These are phyloP conservation scores for Zoysia japonica DNA, from an alignment of 176 grass and related monocot species.

Conservation along the genomic window DNA sequence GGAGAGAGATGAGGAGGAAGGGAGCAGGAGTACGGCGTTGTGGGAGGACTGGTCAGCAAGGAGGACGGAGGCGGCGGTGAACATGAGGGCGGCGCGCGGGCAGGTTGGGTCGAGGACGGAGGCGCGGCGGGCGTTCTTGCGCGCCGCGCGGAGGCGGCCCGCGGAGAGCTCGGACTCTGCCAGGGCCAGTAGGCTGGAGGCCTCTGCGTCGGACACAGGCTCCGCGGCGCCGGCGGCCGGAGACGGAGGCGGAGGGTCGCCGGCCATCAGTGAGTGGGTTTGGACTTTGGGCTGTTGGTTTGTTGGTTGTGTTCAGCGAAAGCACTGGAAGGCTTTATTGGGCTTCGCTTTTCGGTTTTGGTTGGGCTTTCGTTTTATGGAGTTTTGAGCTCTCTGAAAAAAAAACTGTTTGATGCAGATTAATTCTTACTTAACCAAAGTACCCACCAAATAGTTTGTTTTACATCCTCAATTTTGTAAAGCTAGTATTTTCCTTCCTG, in stretches of 20 bases:
- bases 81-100: slow-evolving; percentile 35
- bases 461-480: not conserved
- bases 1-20: not conserved
- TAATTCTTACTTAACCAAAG: not conserved
- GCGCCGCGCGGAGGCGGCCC: slow-evolving; percentile 49
- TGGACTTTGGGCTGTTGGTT: slow-evolving; percentile 8
- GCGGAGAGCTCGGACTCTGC: slow-evolving; percentile 56
- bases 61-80: slow-evolving; percentile 65
- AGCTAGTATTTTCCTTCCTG: not conserved
- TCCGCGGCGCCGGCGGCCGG: not conserved
- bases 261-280: slow-evolving; percentile 21
- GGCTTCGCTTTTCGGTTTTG: not conserved
- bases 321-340: not conserved
- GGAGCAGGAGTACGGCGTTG: slow-evolving; percentile 54
- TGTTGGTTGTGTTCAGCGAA: not conserved
- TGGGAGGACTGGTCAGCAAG: slow-evolving; percentile 51
- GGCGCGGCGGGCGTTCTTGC: slow-evolving; percentile 76
- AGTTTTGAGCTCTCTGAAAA: not conserved
- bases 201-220: slow-evolving; percentile 13
- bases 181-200: slow-evolving; percentile 42
- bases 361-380: not conserved
- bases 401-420: not conserved
- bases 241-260: slow-evolving; percentile 13
- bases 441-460: not conserved
- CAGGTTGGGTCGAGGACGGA: slow-evolving; percentile 43